Conservation (phyloP, 768 basidiomycete genomes). For the Lentinula detonsa region DNA sequence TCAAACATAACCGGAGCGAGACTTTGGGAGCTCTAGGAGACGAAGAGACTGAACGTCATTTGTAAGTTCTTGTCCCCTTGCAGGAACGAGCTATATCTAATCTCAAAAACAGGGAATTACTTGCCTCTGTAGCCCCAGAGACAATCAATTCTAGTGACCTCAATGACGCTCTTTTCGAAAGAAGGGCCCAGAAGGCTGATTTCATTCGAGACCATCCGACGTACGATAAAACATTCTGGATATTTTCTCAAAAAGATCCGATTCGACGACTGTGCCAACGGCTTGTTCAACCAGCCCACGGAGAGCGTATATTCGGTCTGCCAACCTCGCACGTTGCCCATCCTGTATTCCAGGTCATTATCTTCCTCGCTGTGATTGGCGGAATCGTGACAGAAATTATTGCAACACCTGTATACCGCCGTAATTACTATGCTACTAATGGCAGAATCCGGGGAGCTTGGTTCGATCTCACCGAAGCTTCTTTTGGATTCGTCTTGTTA, state of each 20-base stretch:
- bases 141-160: conserved; percentile 41
- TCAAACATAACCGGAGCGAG: conserved; percentile 37
- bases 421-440: conserved; percentile 54
- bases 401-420: conserved; percentile 82
- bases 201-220: conserved; percentile 86
- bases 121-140: conserved; percentile 60
- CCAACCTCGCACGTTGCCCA: conserved; percentile 59
- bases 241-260: conserved; percentile 75
- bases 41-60: conserved; percentile 64
- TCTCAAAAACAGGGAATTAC: conserved; percentile 46
- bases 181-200: conserved; percentile 71
- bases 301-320: conserved; percentile 83
- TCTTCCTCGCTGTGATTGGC: conserved; percentile 72
- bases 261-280: conserved; percentile 76
- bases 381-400: conserved; percentile 79
- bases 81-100: background rate
- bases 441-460: conserved; percentile 67
- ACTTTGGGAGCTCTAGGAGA: conserved; percentile 30
- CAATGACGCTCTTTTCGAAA: conserved; percentile 62
- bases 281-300: conserved; percentile 75
- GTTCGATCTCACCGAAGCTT: conserved; percentile 80
- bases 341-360: conserved; percentile 65
- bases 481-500: conserved; percentile 66
- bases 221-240: conserved; percentile 87
- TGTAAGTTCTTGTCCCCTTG: conserved; percentile 41